phyloP scores from a whole-genome alignment of 257 asterid genomes.

The Solanum chmielewskii region DNA sequence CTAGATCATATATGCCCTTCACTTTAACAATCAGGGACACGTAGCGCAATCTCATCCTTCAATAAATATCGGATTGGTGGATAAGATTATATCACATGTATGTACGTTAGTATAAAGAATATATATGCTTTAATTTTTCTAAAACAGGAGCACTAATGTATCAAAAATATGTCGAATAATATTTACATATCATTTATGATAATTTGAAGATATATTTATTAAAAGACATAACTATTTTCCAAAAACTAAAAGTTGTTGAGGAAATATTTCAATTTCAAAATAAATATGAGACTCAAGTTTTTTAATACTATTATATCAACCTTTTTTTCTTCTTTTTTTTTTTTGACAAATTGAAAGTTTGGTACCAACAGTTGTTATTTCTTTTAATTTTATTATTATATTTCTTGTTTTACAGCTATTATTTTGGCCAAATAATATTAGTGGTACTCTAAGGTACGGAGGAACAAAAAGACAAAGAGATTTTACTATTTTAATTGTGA shows the following conservation, averaged over 20 bases:
- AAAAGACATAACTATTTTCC: too few relatives aligned
- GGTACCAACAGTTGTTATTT: not conserved
- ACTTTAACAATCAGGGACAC: too few relatives aligned
- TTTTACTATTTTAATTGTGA: not conserved
- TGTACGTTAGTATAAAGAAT: too few relatives aligned
- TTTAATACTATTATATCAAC: not conserved
- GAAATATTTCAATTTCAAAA: not conserved
- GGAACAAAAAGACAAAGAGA: not conserved
- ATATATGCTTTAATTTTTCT: too few relatives aligned
- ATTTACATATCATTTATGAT: too few relatives aligned
- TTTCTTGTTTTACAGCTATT: not conserved
- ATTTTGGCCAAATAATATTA: not conserved
- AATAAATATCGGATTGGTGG: too few relatives aligned
- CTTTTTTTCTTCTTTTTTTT: not conserved
- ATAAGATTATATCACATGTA: too few relatives aligned
- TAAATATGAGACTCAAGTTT: not conserved
- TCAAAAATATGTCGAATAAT: too few relatives aligned
- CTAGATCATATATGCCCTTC: too few relatives aligned
- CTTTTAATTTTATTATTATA: not conserved
- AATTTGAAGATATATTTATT: too few relatives aligned
- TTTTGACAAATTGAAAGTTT: not conserved
- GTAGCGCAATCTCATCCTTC: rapidly evolving
- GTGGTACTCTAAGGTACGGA: not conserved
- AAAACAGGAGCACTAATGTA: rapidly evolving
- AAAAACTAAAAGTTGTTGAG: not conserved